phyloP scores from a whole-genome alignment of 2,329 filamentous ascomycete genomes.

The Allantophomopsis lycopodina region DNA sequence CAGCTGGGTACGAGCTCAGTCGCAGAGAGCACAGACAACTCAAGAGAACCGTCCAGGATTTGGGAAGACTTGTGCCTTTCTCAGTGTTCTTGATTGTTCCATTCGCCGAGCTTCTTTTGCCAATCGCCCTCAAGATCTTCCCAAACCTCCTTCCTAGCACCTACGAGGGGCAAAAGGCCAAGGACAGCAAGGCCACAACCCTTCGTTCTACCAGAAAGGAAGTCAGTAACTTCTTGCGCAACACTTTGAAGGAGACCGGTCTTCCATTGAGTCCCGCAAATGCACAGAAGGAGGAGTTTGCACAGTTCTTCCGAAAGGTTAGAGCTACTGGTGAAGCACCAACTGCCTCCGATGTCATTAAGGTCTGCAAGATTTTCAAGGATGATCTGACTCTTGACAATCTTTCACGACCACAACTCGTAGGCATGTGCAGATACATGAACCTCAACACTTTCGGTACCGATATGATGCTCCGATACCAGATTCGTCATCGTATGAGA shows the following conservation, averaged over 20 bases:
- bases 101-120: conserved; percentile 85
- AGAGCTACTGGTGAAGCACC: conserved; percentile 83
- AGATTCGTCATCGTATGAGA: conserved; percentile 92
- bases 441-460: conserved; percentile 95
- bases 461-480: conserved; percentile 94
- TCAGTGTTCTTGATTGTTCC: conserved; percentile 95
- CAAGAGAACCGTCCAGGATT: conserved; percentile 83
- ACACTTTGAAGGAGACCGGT: conserved; percentile 86
- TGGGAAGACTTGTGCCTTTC: conserved; percentile 86
- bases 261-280: conserved; percentile 74
- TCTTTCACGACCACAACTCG: conserved; percentile 83
- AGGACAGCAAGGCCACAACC: conserved; percentile 73
- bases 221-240: conserved; percentile 78
- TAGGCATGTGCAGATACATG: conserved; percentile 98
- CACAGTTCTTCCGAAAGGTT: conserved; percentile 94
- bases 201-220: conserved; percentile 83
- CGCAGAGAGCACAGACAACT: conserved; percentile 88
- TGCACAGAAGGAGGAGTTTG: conserved; percentile 85
- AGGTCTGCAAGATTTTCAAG: conserved; percentile 98
- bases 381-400: conserved; percentile 97
- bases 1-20: conserved; percentile 90
- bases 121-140: conserved; percentile 85
- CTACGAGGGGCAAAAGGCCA: conserved; percentile 83
- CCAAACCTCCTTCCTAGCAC: conserved; percentile 96
- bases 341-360: conserved; percentile 84